Base-by-base conservation (phyloP, 495 filamentous ascomycete genomes). In the Pyrenopolyporus hunteri region DNA sequence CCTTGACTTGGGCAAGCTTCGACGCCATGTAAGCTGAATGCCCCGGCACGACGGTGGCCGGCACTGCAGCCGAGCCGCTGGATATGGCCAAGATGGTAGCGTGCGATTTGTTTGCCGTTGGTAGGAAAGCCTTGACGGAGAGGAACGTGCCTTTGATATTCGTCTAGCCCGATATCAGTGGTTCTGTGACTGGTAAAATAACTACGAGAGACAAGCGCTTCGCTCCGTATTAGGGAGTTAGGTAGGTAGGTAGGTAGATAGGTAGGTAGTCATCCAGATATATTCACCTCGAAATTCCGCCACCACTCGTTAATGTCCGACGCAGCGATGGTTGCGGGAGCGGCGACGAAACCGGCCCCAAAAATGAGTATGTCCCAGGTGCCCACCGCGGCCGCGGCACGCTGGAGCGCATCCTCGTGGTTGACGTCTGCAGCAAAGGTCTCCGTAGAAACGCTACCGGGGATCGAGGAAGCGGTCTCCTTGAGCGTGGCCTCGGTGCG, bases 141-240 rank as follows among this genome's bases (percentile, higher is more conserved):
- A 76, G 64, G 36, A 80, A 49, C 22, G 64, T 68, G 5, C 71
- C 67, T 59, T 76, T 76, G 25, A 79, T 67, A 54, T 82, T 82
- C 13, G 61, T 72, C 72, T 77, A 37, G 20, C 13, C 36, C 22
- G 13, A 29, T 11, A 16, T 42, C 11, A 42, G 37, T n/a, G n/a
- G n/a, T n/a, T n/a, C n/a, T n/a, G n/a, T n/a, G n/a, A n/a, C n/a
- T n/a, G n/a, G n/a, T n/a, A n/a, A n/a, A n/a, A n/a, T n/a, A n/a
- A n/a, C n/a, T n/a, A n/a, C n/a, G n/a, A n/a, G n/a, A n/a, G n/a
- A n/a, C n/a, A n/a, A n/a, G n/a, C n/a, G n/a, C n/a, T n/a, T n/a
- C n/a, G n/a, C n/a, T n/a, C n/a, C n/a, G n/a, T 33, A 33, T 16
- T 17, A 37, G 7, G 0, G 4, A 9, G 33, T 6, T 14, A 6